A percentile compares a stretch with the other conserved stretches of the same genome.
phyloP scores from a whole-genome alignment of 108 stramenopile species.

The Nitzschia inconspicua region DNA sequence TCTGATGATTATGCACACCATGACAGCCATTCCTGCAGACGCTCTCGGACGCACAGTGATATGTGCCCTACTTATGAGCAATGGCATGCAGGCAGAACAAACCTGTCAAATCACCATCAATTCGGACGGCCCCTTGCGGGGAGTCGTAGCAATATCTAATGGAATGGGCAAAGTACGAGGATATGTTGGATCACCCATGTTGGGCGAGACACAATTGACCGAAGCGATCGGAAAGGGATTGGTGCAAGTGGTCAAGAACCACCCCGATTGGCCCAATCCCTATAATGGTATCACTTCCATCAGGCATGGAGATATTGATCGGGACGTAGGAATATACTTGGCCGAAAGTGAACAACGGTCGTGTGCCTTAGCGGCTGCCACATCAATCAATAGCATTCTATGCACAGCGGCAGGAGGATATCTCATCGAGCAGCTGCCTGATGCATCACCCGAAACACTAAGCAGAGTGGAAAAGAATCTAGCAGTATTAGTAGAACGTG shows the following conservation, averaged over 20 bases:
- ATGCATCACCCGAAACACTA: slow-evolving; percentile 50
- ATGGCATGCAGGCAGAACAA: slow-evolving; percentile 86
- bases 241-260: slow-evolving; percentile 86
- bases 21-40: slow-evolving; percentile 69
- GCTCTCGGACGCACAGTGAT: slow-evolving; percentile 65
- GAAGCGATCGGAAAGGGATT: slow-evolving; percentile 77
- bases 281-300: slow-evolving; percentile 88
- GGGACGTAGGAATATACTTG: slow-evolving; percentile 82
- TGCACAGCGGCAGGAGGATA: slow-evolving; percentile 88
- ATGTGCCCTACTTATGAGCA: slow-evolving; percentile 66
- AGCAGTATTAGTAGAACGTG: slow-evolving; percentile 60
- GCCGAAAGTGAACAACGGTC: slow-evolving; percentile 86
- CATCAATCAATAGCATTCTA: slow-evolving; percentile 68
- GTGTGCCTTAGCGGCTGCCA: slow-evolving; percentile 80
- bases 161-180: slow-evolving; percentile 68
- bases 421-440: slow-evolving; percentile 81
- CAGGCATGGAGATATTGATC: slow-evolving; percentile 77
- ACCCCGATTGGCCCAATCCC: slow-evolving; percentile 84
- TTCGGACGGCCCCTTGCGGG: slow-evolving; percentile 75
- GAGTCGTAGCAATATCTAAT: slow-evolving; percentile 62
- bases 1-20: slow-evolving; percentile 69
- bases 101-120: slow-evolving; percentile 78
- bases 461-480: slow-evolving; percentile 61
- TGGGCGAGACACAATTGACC: slow-evolving; percentile 55
- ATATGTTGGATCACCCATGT: slow-evolving; percentile 73